Evolutionary conservation across 306 rosid genomes (phyloP).

Genomic region (Trifolium fragiferum): DNA sequence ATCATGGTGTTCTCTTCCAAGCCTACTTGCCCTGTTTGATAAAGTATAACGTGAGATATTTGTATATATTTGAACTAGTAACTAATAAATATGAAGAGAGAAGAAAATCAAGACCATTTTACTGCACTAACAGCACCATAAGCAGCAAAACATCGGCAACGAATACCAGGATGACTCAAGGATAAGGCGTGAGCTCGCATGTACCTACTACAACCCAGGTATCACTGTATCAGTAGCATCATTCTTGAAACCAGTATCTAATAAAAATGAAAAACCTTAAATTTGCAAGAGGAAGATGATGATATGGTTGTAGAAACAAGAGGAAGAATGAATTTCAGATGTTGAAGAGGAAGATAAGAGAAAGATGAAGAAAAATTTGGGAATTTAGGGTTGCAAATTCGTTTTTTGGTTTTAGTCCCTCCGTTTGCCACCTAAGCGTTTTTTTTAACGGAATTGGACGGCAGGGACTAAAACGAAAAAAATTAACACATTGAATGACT

Average conservation of each 20-base stretch:
- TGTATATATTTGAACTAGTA: conserved; percentile 13
- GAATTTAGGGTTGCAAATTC: no score
- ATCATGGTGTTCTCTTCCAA: conserved; percentile 98
- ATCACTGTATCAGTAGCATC: conserved; percentile 39
- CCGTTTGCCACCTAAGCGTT: no score
- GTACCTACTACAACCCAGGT: conserved; percentile 63
- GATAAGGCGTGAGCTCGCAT: conserved; percentile 98
- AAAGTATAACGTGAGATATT: conserved; percentile 37
- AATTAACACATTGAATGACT: no score
- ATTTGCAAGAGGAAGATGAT: no score
- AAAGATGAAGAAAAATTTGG: no score
- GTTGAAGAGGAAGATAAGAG: no score
- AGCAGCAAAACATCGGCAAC: conserved; percentile 98
- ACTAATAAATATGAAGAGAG: conserved; percentile 22
- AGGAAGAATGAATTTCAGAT: no score
- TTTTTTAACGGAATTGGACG: no score
- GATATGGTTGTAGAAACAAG: no score
- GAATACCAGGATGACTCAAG: conserved; percentile 95
- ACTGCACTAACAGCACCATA: conserved; percentile 99
- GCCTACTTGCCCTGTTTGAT: conserved; percentile 93
- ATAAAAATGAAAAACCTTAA: conserved; percentile 31
- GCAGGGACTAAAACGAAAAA: no score
- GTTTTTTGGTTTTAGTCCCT: no score
- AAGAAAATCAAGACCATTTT: conserved; percentile 67
- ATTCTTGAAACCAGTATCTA: conserved; percentile 27